Evolutionary conservation across 2,329 filamentous ascomycete species (phyloP).

Genomic region (Talaromyces sp.): DNA sequence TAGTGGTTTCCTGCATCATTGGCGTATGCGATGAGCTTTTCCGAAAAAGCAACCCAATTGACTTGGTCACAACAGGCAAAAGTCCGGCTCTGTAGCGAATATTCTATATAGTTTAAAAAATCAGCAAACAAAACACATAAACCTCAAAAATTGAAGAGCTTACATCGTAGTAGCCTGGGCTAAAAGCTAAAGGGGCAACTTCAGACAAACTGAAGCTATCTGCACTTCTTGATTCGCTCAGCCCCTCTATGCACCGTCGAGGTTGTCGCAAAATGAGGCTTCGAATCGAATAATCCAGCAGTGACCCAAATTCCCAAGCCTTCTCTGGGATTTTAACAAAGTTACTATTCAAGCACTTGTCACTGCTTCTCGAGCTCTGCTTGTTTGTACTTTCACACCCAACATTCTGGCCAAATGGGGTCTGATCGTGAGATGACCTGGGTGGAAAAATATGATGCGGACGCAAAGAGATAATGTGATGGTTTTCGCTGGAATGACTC

Average conservation of each 20-base stretch:
- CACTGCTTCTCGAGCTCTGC: not conserved
- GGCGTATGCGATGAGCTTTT: constrained; percentile 15
- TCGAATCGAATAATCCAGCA: constrained; percentile 2
- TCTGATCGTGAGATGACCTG: not conserved
- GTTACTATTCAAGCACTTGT: not conserved
- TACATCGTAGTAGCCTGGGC: constrained; percentile 26
- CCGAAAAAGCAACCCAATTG: constrained; percentile 28
- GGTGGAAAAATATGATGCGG: not conserved
- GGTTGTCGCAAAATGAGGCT: not conserved
- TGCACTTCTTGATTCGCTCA: not conserved
- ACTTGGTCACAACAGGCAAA: constrained; percentile 31
- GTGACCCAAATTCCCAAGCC: not conserved
- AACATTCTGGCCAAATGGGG: not conserved
- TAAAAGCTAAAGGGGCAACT: constrained; percentile 3
- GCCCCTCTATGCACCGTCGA: not conserved
- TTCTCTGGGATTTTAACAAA: not conserved
- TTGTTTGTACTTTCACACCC: not conserved
- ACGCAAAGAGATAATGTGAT: not conserved
- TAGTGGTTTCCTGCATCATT: constrained; percentile 13
- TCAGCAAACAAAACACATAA: constrained; percentile 1
- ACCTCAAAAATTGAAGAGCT: not conserved
- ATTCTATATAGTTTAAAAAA: constrained; percentile 19
- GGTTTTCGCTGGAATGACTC: too few species aligned
- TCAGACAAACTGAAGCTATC: constrained; percentile 3
- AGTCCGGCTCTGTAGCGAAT: constrained; percentile 31